Base-by-base conservation (phyloP, 2,329 filamentous ascomycete species). In the Cladophialophora bantiana region DNA sequence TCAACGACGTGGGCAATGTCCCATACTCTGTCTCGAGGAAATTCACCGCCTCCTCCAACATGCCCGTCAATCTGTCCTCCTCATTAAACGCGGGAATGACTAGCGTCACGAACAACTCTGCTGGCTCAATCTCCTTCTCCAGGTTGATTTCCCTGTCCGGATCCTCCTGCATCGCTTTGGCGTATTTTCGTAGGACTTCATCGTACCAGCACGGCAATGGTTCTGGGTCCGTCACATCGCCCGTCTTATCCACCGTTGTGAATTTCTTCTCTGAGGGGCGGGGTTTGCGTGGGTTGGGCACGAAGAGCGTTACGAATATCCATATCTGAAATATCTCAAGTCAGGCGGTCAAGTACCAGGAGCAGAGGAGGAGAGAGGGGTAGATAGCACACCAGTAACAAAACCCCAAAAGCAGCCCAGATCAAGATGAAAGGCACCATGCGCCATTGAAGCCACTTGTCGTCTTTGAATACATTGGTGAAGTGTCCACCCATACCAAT, bases 51-150 rank as follows among this genome's bases (percentile, higher is more conserved):
- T 99, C 95, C 75, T 96, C 89, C 12, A 99, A 84, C 81, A 97
- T 97, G 10, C 89, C 90, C 12, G 88, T 84, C 55, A 99, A 85
- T 35, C 95, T 89, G 66, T 91, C 85, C 77, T 94, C 90, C 76
- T 99, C 95, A 73, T 99, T 99, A 84, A 93, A 99, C 9, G 95
- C 95, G 0, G 95, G 95, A 52, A 99, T 90, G 0, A 99, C 93
- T 7, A 98, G 89, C 62, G 91, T 95, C 83, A 99, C 88, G 76
- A 90, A 91, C n/a, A 97, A 80, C 69, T 94, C 89, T 13, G 93
- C 86, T 1, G 89, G 85, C 70, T 93, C 90, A 62, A 96, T 90
- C 53, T 80, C 59, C 20, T 78, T 76, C 69, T 80, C 75, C 69
- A 80, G 18, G 12, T 73, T 73, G 74, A 67, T 53, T 69, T 71